Conservation (phyloP, 129 eudicot genomes). For the Deinandra increscens region DNA sequence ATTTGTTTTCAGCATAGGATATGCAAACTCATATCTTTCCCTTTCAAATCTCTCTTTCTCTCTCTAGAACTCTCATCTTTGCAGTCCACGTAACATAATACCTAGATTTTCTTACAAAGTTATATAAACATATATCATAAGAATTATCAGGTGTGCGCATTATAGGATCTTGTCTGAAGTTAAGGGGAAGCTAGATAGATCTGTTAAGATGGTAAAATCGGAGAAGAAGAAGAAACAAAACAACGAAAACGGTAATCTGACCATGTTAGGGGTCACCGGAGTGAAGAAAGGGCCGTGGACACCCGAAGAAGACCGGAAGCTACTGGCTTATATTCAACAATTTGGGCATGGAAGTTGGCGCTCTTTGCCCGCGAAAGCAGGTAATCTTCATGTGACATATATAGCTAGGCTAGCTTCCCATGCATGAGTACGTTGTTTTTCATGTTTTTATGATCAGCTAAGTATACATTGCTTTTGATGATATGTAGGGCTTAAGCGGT, state of each 20-base stretch:
- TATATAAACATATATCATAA: too few species aligned
- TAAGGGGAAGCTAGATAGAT: neutral
- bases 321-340: constrained; percentile 53
- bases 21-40: constrained; percentile 20
- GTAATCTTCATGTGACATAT: constrained; percentile 28
- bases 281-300: constrained; percentile 85
- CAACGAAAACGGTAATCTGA: constrained; percentile 28
- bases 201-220: constrained; percentile 42
- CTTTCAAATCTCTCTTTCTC: constrained; percentile 4
- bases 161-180: too few species aligned
- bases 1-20: neutral
- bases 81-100: constrained; percentile 23
- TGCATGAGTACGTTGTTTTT: too few species aligned
- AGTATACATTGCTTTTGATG: neutral
- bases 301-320: constrained; percentile 67
- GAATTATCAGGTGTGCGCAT: too few species aligned
- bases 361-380: constrained; percentile 72
- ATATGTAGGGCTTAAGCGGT: constrained; percentile 55
- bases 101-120: constrained; percentile 12
- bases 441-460: neutral
- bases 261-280: constrained; percentile 34
- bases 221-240: constrained; percentile 40
- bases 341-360: constrained; percentile 82
- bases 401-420: neutral
- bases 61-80: neutral